Evolutionary conservation across 495 filamentous ascomycete species (phyloP).

Genomic region (Bathelium albidoporum): DNA sequence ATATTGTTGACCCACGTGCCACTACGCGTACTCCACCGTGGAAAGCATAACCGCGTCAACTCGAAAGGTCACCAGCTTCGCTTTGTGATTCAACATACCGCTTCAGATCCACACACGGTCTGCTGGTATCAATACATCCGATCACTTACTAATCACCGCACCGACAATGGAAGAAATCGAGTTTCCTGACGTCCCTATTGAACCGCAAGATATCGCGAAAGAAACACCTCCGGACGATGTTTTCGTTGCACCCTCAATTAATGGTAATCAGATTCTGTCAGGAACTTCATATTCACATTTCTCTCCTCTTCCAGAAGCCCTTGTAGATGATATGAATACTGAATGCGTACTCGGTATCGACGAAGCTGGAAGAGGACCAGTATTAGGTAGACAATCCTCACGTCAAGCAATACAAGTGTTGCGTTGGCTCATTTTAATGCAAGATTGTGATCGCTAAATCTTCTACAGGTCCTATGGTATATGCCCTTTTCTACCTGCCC

Average conservation of each 20-base stretch:
- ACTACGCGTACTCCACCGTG: not conserved
- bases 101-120: no score
- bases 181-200: not conserved
- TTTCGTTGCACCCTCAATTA: conserved; percentile 71
- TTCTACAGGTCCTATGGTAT: conserved; percentile 78
- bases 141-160: not conserved
- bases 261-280: conserved; percentile 46
- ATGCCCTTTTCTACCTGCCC: conserved; percentile 81
- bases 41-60: not conserved
- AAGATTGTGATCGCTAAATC: no score
- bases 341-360: conserved; percentile 78
- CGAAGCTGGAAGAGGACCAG: conserved; percentile 90
- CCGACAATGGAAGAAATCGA: not conserved
- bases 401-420: no score
- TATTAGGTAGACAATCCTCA: conserved; percentile 45
- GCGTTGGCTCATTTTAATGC: no score
- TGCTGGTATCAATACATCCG: no score
- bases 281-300: conserved; percentile 80
- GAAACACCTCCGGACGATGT: conserved; percentile 47
- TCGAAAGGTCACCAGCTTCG: no score
- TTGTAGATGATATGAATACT: conserved; percentile 37
- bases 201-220: conserved; percentile 36
- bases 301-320: conserved; percentile 50
- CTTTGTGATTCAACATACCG: no score
- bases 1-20: not conserved